Evolutionary conservation across 352 stramenopile species (phyloP).

Genomic region (Globisporangium camurandrum): DNA sequence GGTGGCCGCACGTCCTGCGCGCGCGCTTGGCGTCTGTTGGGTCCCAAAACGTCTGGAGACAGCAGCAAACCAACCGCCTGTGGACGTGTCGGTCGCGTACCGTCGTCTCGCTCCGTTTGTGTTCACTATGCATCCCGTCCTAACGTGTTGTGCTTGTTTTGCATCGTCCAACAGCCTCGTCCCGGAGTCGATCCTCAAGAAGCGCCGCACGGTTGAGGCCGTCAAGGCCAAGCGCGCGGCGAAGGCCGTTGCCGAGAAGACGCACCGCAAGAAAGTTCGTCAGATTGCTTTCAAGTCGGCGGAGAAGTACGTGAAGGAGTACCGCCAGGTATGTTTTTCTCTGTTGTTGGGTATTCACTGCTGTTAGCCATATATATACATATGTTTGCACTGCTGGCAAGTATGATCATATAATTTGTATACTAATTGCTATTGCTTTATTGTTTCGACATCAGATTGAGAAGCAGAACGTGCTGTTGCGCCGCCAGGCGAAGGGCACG

Average conservation of each 20-base stretch:
- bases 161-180: slow-evolving; percentile 52
- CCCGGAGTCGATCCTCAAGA: slow-evolving; percentile 88
- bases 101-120: slow-evolving; percentile 13
- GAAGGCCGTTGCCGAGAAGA: slow-evolving; percentile 71
- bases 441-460: slow-evolving; percentile 52
- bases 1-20: slow-evolving; percentile 8
- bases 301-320: slow-evolving; percentile 99
- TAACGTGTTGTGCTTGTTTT: slow-evolving; percentile 48
- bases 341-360: too few species aligned
- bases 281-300: slow-evolving; percentile 91
- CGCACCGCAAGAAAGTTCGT: slow-evolving; percentile 82
- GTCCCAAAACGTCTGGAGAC: too few species aligned
- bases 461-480: slow-evolving; percentile 90
- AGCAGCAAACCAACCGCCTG: background rate
- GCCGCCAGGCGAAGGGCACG: slow-evolving; percentile 92
- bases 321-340: slow-evolving; percentile 72
- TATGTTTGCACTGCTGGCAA: too few species aligned
- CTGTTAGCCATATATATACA: too few species aligned
- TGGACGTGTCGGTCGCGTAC: slow-evolving; percentile 1
- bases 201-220: slow-evolving; percentile 82
- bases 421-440: background rate
- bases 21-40: slow-evolving; percentile 3
- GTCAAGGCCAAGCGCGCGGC: slow-evolving; percentile 82
- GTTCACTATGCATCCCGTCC: slow-evolving; percentile 58
- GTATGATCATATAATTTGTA: background rate